These are phyloP conservation scores for Gentiana straminea DNA, from an alignment of 257 asterid genomes.

Conservation along the genomic window DNA sequence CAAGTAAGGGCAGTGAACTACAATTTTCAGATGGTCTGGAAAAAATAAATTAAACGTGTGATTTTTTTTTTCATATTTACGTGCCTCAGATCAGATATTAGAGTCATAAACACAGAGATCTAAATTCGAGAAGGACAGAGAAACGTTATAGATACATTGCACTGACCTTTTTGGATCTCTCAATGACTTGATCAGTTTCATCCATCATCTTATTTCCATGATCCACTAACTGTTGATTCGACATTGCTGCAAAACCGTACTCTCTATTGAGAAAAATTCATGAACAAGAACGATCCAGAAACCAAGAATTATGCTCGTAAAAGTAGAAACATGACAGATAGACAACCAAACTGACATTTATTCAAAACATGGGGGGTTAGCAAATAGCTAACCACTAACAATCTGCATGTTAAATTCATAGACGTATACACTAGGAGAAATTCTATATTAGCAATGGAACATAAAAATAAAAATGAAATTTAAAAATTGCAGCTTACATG, in stretches of 20 bases:
- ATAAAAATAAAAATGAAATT: background rate
- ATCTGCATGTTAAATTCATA: background rate
- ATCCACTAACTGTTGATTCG: slow-evolving; percentile 83
- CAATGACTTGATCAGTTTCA: slow-evolving; percentile 89
- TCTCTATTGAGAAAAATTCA: slow-evolving; percentile 15
- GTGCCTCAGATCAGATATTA: background rate
- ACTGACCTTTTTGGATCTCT: slow-evolving; percentile 76
- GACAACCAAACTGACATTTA: no score
- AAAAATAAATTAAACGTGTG: background rate
- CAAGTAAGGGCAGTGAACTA: background rate
- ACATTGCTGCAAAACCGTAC: slow-evolving; percentile 56
- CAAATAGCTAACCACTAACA: background rate
- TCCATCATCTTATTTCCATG: slow-evolving; percentile 83
- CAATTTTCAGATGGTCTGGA: background rate
- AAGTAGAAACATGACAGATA: background rate
- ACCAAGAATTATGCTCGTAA: background rate
- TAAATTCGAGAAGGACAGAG: no score
- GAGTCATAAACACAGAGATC: no score
- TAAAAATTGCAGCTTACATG: slow-evolving; percentile 30
- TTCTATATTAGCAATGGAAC: background rate
- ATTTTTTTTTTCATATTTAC: background rate
- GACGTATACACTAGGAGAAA: background rate
- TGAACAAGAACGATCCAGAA: slow-evolving; percentile 6
- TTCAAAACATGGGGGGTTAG: no score
- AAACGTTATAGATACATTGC: background rate